Conservation (phyloP, 495 filamentous ascomycete species). For the Hamigera avellanea region DNA sequence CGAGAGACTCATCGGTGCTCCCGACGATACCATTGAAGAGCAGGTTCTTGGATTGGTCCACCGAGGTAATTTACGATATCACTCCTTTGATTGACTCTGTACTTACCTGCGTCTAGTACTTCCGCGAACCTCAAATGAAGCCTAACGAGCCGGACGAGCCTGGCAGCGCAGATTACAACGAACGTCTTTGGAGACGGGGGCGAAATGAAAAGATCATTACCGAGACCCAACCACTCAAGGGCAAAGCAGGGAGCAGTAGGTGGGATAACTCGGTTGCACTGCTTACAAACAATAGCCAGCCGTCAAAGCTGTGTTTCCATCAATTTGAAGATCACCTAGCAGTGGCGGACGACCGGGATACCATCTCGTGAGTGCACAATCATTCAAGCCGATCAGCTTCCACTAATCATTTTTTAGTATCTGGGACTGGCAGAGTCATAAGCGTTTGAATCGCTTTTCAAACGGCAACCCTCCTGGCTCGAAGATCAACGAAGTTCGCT, state of each 20-base stretch:
- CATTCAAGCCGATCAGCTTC: too few relatives aligned
- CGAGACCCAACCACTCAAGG: constrained; percentile 87
- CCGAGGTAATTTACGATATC: constrained; percentile 48
- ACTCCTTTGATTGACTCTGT: constrained; percentile 8
- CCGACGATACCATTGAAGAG: constrained; percentile 65
- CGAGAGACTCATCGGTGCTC: constrained; percentile 39
- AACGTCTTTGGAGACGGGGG: constrained; percentile 81
- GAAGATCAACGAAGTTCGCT: constrained; percentile 85
- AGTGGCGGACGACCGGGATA: constrained; percentile 87
- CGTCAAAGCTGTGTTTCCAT: constrained; percentile 87
- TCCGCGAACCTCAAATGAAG: constrained; percentile 98
- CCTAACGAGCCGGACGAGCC: constrained; percentile 91
- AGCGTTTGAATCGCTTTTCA: constrained; percentile 71
- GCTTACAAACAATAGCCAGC: constrained; percentile 79
- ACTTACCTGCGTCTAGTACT: constrained; percentile 51
- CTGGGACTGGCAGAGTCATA: constrained; percentile 81
- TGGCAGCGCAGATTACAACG: constrained; percentile 93
- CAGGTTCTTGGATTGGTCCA: constrained; percentile 87
- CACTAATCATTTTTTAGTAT: constrained; percentile 42
- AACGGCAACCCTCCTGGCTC: constrained; percentile 87
- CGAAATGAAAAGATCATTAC: constrained; percentile 87
- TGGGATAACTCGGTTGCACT: constrained; percentile 72
- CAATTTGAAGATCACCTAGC: constrained; percentile 95
- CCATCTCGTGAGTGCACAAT: constrained; percentile 49
- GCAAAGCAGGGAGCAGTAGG: constrained; percentile 64